Conservation (phyloP, 495 filamentous ascomycete genomes). For the Annulohypoxylon bovei region DNA sequence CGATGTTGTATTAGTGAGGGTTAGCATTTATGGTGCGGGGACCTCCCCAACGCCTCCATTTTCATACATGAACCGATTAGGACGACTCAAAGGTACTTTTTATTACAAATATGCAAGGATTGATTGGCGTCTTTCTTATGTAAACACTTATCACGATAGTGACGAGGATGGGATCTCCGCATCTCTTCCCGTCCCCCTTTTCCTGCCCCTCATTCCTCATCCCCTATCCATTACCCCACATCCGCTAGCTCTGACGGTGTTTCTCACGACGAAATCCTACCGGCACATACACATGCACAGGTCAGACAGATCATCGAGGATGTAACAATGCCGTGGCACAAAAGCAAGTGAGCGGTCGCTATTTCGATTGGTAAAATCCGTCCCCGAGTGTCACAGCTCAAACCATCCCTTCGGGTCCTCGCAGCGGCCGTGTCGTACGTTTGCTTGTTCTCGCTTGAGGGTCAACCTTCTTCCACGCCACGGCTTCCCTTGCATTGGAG, state of each 20-base stretch:
- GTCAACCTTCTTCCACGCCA: slow-evolving; percentile 32
- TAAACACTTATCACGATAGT: slow-evolving; percentile 11
- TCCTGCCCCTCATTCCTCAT: not conserved
- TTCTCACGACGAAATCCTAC: not conserved
- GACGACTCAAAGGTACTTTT: no score
- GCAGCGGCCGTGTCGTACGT: not conserved
- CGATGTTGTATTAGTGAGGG: no score
- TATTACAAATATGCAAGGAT: slow-evolving; percentile 28
- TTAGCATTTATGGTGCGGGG: no score
- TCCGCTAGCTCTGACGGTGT: slow-evolving; percentile 7
- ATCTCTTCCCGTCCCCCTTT: slow-evolving; percentile 8
- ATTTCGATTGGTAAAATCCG: slow-evolving; percentile 1
- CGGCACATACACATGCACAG: not conserved
- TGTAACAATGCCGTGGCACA: slow-evolving; percentile 1
- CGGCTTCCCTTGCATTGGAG: not conserved
- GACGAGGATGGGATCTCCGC: not conserved
- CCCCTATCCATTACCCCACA: slow-evolving; percentile 18
- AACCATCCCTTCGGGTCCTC: slow-evolving; percentile 8
- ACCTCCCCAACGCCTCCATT: no score
- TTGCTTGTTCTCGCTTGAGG: slow-evolving; percentile 15
- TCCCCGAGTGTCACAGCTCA: not conserved
- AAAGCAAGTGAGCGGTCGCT: not conserved
- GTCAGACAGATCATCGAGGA: not conserved
- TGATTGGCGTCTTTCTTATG: slow-evolving; percentile 21
- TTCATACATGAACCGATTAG: no score